Conservation (phyloP, 2,329 filamentous ascomycete genomes). For the Penicillium fuscoglaucum region DNA sequence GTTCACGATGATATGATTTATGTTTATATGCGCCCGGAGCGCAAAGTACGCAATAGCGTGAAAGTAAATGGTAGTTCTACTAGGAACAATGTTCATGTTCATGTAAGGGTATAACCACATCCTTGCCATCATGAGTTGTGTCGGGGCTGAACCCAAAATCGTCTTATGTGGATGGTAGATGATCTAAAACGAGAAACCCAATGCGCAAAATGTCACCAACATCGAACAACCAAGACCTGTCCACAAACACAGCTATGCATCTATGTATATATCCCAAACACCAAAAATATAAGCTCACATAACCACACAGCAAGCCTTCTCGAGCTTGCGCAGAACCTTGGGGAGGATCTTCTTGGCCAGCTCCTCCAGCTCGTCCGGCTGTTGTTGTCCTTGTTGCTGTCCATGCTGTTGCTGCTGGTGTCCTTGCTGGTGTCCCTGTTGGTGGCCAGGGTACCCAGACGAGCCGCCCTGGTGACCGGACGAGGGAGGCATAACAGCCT, state of each 20-base stretch:
- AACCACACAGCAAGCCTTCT: constrained; percentile 69
- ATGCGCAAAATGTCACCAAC: neutral
- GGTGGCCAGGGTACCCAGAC: constrained; percentile 38
- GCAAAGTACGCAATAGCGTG: neutral
- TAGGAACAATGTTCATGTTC: neutral
- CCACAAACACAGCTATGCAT: constrained; percentile 1
- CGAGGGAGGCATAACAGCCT: constrained; percentile 50
- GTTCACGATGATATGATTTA: constrained; percentile 13
- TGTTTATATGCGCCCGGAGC: neutral
- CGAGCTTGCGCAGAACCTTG: constrained; percentile 63
- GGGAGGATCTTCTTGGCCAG: constrained; percentile 62
- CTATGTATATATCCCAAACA: constrained; percentile 10
- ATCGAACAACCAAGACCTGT: neutral
- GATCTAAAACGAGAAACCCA: constrained; percentile 1
- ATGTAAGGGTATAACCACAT: constrained; percentile 11
- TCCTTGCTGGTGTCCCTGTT: constrained; percentile 43
- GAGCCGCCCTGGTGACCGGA: constrained; percentile 36
- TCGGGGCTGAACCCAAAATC: neutral
- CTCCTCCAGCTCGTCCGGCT: constrained; percentile 60
- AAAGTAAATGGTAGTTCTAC: neutral
- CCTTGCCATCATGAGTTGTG: constrained; percentile 11
- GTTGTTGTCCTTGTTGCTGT: constrained; percentile 50
- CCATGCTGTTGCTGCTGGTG: constrained; percentile 45
- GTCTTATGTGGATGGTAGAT: neutral
- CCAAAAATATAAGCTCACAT: constrained; percentile 56